Evolutionary conservation across 345 rosid genomes (phyloP), one percentile per base, ranked within the genome.

Genomic region (Orychophragmus violaceus): DNA sequence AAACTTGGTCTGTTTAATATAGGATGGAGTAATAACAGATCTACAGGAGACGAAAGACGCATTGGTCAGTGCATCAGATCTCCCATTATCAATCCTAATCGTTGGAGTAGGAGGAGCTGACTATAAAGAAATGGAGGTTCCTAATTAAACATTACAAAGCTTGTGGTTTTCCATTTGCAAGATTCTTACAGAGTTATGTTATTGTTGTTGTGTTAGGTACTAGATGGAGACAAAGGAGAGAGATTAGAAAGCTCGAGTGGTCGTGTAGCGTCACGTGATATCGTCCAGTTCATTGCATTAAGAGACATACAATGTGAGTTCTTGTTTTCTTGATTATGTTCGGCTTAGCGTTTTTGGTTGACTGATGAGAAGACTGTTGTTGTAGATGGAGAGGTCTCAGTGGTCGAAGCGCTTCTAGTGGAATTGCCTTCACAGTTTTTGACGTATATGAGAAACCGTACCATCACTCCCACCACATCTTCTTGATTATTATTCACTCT

Each of bases 101-200:
- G 91, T 93, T 59, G 97, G 98, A 56, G 98, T 93, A 10, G 98
- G 98, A 72, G 98, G 98, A 79, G 98, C 97, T 10, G 98, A 93
- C 77, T 93, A 84, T 70, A 93, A 87, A 81, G 98, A 93, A 80
- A 93, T 93, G 98, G 97, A 93, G 98, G 98, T 89, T 78, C 14
- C 24, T 29, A 29, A 7, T 3, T 8, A 13, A 37, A 37, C 36
- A 19, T 24, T 52, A 46, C 18, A n/a, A 1, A 9, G 4, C 14
- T 12, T 41, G 21, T 39, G 27, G 29, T 12, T 55, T 6, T 21
- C 13, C 23, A 36, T 12, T 46, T 53, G 33, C 16, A 22, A 14
- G 36, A 54, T 41, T 36, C 48, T 66, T 48, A 17, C 46, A 29
- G 46, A n/a, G n/a, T n/a, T n/a, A 14, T 9, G 7, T 16, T 39